phyloP scores from a whole-genome alignment of 768 basidiomycete genomes.

The Lactarius quietus region DNA sequence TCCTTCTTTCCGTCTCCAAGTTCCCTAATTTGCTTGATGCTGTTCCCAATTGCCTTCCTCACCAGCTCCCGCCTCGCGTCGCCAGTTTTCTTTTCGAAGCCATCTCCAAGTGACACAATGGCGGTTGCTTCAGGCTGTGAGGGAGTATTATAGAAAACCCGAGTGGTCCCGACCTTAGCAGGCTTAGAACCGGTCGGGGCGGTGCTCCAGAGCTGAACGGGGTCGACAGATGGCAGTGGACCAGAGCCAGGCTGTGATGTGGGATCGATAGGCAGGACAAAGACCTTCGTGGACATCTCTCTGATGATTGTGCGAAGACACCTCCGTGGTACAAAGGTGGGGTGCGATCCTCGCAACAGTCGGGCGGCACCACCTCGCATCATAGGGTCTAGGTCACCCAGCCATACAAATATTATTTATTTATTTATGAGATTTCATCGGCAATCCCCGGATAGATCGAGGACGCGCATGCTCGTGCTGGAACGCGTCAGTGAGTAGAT shows the following conservation, averaged over 20 bases:
- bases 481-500: conserved; percentile 12
- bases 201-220: conserved; percentile 51
- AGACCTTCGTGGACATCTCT: conserved; percentile 50
- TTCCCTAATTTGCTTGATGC: conserved; percentile 62
- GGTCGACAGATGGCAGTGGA: conserved; percentile 38
- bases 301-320: conserved; percentile 3
- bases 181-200: conserved; percentile 41
- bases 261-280: conserved; percentile 57
- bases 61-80: conserved; percentile 58
- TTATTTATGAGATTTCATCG: not conserved
- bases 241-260: conserved; percentile 33
- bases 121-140: conserved; percentile 44
- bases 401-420: too few species aligned
- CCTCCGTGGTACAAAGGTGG: too few species aligned
- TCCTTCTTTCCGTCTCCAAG: conserved; percentile 57
- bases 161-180: conserved; percentile 58
- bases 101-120: conserved; percentile 56
- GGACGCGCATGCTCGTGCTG: conserved; percentile 10
- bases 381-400: not conserved
- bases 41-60: conserved; percentile 66
- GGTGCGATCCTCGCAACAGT: too few species aligned
- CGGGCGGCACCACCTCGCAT: conserved; percentile 3
- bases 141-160: conserved; percentile 60
- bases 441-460: conserved; percentile 3
- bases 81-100: conserved; percentile 44